Evolutionary conservation across 192 early-diverging fungal species (phyloP).

Genomic region (Podila epicladia): DNA sequence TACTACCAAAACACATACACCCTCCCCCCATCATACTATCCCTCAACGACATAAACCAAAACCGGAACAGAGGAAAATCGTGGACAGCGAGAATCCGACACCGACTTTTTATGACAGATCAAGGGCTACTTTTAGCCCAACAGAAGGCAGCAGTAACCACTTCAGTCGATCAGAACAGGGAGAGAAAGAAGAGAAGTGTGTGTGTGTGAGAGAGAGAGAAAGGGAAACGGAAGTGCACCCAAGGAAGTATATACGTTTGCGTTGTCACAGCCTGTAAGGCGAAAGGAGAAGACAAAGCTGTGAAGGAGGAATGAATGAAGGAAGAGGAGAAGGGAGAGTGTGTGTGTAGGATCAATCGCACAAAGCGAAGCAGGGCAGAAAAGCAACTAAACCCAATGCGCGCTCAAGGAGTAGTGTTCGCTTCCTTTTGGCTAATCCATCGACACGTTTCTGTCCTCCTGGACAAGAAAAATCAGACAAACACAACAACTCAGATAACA

Average conservation of each 20-base stretch:
- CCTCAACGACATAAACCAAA: too few species aligned
- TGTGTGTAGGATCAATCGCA: not conserved
- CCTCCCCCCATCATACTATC: not conserved
- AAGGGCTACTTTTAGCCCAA: not conserved
- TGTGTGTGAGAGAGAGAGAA: not conserved
- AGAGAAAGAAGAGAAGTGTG: not conserved
- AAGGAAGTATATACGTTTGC: not conserved
- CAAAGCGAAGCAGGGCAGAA: not conserved
- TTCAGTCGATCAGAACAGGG: not conserved
- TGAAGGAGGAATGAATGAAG: not conserved
- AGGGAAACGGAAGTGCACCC: not conserved
- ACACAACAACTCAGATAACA: too few species aligned
- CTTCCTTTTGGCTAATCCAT: too few species aligned
- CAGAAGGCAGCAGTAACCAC: too few species aligned
- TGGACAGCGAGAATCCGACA: not conserved
- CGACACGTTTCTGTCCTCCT: too few species aligned
- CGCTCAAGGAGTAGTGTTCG: not conserved
- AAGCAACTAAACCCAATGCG: not conserved
- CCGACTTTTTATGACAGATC: not conserved
- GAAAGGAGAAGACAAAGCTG: not conserved
- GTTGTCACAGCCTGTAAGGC: not conserved
- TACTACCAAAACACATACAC: slow-evolving; percentile 4
- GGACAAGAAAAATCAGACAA: too few species aligned
- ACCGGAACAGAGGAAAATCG: not conserved
- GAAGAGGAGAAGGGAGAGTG: too few species aligned